phyloP scores from a whole-genome alignment of 306 rosid genomes.

The Ormosia semicastrata region DNA sequence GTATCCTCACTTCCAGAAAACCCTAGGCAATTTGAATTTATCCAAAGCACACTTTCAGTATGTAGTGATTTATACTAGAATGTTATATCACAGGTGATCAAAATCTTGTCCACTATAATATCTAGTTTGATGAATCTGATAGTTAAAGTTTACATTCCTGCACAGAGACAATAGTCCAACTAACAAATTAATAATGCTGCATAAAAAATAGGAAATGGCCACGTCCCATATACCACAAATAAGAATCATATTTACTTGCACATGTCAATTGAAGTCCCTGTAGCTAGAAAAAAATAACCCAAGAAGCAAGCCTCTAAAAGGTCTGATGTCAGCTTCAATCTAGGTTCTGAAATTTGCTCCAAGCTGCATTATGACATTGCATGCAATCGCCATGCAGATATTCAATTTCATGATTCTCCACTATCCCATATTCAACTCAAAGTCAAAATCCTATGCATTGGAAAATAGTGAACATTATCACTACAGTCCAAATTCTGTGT shows the following conservation, averaged over 20 bases:
- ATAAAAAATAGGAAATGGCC: background rate
- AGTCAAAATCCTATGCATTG: slow-evolving; percentile 1
- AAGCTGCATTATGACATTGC: slow-evolving; percentile 60
- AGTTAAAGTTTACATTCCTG: background rate
- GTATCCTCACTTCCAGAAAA: background rate
- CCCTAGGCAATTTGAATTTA: background rate
- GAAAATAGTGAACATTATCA: slow-evolving; percentile 71
- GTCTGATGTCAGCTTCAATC: slow-evolving; percentile 99
- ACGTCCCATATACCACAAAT: background rate
- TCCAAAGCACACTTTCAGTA: slow-evolving; percentile 8
- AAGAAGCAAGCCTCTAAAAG: slow-evolving; percentile 95
- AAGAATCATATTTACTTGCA: slow-evolving; percentile 53
- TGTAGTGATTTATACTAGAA: background rate
- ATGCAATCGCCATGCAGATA: slow-evolving; percentile 17
- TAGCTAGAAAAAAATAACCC: slow-evolving; percentile 87
- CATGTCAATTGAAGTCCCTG: slow-evolving; percentile 89
- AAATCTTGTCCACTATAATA: background rate
- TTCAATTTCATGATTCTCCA: slow-evolving; percentile 14
- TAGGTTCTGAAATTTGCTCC: slow-evolving; percentile 99
- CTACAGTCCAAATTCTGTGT: slow-evolving; percentile 96
- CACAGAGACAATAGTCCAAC: background rate
- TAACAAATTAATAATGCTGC: background rate
- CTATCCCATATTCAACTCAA: background rate
- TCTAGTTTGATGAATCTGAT: slow-evolving; percentile 17
- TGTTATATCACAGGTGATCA: slow-evolving; percentile 11